These are phyloP conservation scores for Claviceps monticola DNA, from an alignment of 2,329 filamentous ascomycete species.

Conservation along the genomic window DNA sequence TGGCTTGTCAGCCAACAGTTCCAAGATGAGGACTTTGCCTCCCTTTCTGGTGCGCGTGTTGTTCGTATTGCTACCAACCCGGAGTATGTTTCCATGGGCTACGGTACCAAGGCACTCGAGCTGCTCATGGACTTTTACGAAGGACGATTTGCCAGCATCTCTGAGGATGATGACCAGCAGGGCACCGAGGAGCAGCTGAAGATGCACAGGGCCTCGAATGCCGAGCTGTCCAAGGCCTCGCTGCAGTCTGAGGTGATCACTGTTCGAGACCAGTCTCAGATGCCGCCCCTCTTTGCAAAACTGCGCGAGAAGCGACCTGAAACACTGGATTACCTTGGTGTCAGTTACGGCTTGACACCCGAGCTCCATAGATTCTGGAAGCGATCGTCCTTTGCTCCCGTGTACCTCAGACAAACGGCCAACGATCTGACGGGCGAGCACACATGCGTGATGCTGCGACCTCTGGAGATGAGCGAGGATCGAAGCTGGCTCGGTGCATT, in stretches of 20 bases:
- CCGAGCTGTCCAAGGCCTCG: slow-evolving; percentile 60
- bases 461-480: slow-evolving; percentile 55
- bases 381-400: slow-evolving; percentile 67
- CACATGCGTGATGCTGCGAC: slow-evolving; percentile 91
- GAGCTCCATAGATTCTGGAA: slow-evolving; percentile 96
- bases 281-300: slow-evolving; percentile 87
- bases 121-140: slow-evolving; percentile 88
- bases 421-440: slow-evolving; percentile 97
- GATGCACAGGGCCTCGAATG: slow-evolving; percentile 71
- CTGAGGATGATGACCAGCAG: slow-evolving; percentile 51
- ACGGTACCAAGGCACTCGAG: slow-evolving; percentile 77
- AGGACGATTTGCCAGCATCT: slow-evolving; percentile 75
- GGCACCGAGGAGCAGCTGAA: slow-evolving; percentile 35
- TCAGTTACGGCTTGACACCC: slow-evolving; percentile 83
- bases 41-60: slow-evolving; percentile 78
- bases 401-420: slow-evolving; percentile 87
- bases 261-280: slow-evolving; percentile 75
- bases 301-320: slow-evolving; percentile 71
- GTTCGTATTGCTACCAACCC: slow-evolving; percentile 95
- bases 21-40: slow-evolving; percentile 92
- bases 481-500: slow-evolving; percentile 81
- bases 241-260: slow-evolving; percentile 80
- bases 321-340: slow-evolving; percentile 79
- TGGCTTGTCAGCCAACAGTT: slow-evolving; percentile 98
- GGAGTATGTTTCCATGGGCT: slow-evolving; percentile 84